These are phyloP conservation scores for Argentina anserina DNA, from an alignment of 306 rosid species.

Conservation along the genomic window DNA sequence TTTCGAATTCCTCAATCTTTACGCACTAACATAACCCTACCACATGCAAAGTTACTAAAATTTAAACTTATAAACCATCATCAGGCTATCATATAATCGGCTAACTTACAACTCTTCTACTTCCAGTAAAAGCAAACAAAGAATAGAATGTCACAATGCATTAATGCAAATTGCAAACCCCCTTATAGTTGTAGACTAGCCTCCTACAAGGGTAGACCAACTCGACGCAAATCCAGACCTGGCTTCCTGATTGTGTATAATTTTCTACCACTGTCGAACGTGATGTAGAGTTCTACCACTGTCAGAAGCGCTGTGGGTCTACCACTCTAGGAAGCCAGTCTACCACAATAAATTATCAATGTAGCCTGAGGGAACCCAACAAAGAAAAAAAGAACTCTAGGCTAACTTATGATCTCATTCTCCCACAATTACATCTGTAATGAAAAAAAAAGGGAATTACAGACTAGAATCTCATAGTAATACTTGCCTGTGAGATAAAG, in stretches of 20 bases:
- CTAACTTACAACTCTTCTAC: not conserved
- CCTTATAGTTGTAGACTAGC: not conserved
- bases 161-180: not conserved
- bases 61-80: not conserved
- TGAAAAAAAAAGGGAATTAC: conserved; percentile 11
- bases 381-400: conserved; percentile 1
- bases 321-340: not conserved
- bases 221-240: not conserved
- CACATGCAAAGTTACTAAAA: not conserved
- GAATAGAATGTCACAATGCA: not conserved
- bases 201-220: not conserved
- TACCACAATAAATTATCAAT: not conserved
- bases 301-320: no score
- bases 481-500: conserved; percentile 36
- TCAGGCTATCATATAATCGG: not conserved
- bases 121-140: not conserved
- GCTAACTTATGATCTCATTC: conserved; percentile 2
- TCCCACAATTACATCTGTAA: not conserved
- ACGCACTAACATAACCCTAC: not conserved
- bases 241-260: not conserved
- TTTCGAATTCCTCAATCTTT: not conserved
- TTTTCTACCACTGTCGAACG: not conserved
- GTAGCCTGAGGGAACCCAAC: not conserved
- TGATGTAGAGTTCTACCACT: not conserved
- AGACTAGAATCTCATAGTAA: not conserved